phyloP scores from a whole-genome alignment of 2,329 filamentous ascomycete genomes.

The Talaromyces sp. region DNA sequence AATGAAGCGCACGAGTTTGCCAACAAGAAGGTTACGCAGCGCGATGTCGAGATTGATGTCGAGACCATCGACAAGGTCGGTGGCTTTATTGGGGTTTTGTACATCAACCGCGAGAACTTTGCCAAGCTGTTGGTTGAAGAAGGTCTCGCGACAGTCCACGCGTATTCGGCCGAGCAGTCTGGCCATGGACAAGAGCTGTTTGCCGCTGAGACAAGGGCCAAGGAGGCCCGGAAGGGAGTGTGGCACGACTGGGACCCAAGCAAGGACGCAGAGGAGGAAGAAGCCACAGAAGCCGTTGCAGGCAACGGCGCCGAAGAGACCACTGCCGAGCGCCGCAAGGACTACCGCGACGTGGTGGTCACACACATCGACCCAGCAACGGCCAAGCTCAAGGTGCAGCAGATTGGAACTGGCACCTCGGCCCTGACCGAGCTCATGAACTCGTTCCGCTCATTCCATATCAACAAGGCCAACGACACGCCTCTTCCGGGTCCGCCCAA shows the following conservation, averaged over 20 bases:
- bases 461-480: conserved; percentile 74
- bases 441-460: conserved; percentile 85
- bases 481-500: conserved; percentile 73
- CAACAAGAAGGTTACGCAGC: conserved; percentile 81
- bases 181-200: conserved; percentile 84
- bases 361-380: conserved; percentile 77
- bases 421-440: conserved; percentile 84
- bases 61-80: conserved; percentile 94
- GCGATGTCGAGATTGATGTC: conserved; percentile 93
- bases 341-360: conserved; percentile 91
- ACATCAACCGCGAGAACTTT: conserved; percentile 92
- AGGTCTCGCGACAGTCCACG: conserved; percentile 84
- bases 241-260: conserved; percentile 95
- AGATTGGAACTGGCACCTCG: conserved; percentile 79
- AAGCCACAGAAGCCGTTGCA: conserved; percentile 44
- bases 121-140: conserved; percentile 91
- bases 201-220: conserved; percentile 80
- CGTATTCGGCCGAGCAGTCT: conserved; percentile 92
- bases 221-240: conserved; percentile 78
- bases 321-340: conserved; percentile 61
- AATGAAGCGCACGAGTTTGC: conserved; percentile 92
- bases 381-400: conserved; percentile 82
- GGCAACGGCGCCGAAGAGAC: conserved; percentile 49
- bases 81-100: conserved; percentile 92
- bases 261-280: conserved; percentile 65